Base-by-base conservation (phyloP, 441 rosid genomes). In the Oxalis stricta region DNA sequence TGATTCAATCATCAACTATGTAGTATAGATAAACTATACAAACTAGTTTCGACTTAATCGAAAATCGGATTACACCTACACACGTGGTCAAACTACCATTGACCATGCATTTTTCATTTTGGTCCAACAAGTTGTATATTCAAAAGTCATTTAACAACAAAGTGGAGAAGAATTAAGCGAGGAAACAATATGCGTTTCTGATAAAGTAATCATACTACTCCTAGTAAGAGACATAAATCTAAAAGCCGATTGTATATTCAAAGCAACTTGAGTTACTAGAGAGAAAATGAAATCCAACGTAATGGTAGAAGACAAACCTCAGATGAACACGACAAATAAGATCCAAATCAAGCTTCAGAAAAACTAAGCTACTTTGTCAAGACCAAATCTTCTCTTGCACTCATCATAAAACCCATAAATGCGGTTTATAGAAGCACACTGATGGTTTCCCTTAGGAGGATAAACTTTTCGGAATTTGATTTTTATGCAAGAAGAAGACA, bases 351-450 rank as follows among this genome's bases (percentile, higher is more conserved):
- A 50, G 62, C 50, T 52, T 68, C 54, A 31, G 49, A 16, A 77
- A 65, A 72, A 74, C 29, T 50, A 55, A 0, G 41, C 50, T 20
- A 77, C 85, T 16, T 38, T 56, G 44, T 69, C 77, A 17, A 75
- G 50, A 19, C 82, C 82, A 37, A 77, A 75, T 26, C 79, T 44
- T 24, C 79, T 61, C 53, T 74, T 74, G 30, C 85, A 77, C 48
- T 77, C 85, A 5, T 77, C 82, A 1, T 66, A 77, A n/a, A 77
- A 77, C 15, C 85, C 85, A 7, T 77, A 77, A 38, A 77, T 58
- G 7, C 76, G 75, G 39, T 74, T 77, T 14, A 74, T 66, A 0
- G 82, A 69, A 0, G 77, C 75, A 52, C 85, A 69, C 44, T 74
- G 78, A 10, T 74, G 85, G 71, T 77, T 77, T 52, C 85, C 82